A percentile compares a stretch with the other conserved stretches of the same genome.
These are phyloP conservation scores for Tetrapisispora nanseiensis DNA, from an alignment of 805 yeast genomes.

Conservation along the genomic window DNA sequence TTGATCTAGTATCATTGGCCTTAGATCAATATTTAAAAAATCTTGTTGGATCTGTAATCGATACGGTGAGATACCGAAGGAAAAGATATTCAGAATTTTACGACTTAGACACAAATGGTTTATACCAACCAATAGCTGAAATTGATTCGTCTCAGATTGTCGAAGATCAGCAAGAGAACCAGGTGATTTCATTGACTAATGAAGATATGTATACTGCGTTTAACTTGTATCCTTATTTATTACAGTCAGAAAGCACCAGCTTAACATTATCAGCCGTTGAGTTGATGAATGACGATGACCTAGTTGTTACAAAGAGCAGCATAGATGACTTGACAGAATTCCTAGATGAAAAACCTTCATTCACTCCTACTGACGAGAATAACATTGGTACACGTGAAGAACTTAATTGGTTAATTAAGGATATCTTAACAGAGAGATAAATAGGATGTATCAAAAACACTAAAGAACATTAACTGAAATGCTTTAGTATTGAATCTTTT, in stretches of 20 bases:
- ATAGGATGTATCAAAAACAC: background rate
- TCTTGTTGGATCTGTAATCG: constrained; percentile 64
- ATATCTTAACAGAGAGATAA: constrained; percentile 38
- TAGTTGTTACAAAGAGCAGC: constrained; percentile 23
- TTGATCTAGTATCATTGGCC: constrained; percentile 73
- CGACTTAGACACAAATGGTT: constrained; percentile 27
- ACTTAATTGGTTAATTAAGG: constrained; percentile 61
- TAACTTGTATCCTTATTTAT: constrained; percentile 52
- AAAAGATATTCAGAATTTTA: constrained; percentile 33
- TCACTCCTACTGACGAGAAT: constrained; percentile 26
- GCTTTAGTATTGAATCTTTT: too few species aligned
- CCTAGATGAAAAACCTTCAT: constrained; percentile 24
- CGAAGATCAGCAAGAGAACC: constrained; percentile 1
- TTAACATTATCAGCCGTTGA: constrained; percentile 40
- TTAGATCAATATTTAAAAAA: constrained; percentile 71
- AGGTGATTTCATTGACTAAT: constrained; percentile 36
- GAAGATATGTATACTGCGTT: constrained; percentile 62
- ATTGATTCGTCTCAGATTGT: background rate
- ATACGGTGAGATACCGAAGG: constrained; percentile 54
- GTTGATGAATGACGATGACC: constrained; percentile 48
- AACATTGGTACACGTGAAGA: constrained; percentile 58
- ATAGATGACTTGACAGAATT: constrained; percentile 29
- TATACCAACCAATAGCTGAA: constrained; percentile 16
- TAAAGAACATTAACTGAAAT: too few species aligned
- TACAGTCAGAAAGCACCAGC: constrained; percentile 55